Percentiles rank a stretch among this genome's conserved stretches.
phyloP scores from a whole-genome alignment of 345 rosid species.

The Eucalyptus microcorys region DNA sequence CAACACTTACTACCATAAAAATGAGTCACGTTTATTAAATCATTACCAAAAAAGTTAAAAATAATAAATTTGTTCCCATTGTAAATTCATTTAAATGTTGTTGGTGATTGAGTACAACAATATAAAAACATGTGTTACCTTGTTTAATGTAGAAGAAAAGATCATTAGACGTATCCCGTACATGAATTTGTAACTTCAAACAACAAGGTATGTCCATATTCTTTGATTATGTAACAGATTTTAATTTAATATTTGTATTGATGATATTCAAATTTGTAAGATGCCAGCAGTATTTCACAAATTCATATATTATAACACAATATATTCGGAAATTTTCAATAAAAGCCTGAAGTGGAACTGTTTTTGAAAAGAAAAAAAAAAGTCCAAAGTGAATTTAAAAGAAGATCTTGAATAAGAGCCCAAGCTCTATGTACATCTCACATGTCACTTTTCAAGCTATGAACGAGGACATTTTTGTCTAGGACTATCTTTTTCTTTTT shows the following conservation, averaged over 20 bases:
- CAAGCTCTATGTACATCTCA: not conserved
- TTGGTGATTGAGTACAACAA: not conserved
- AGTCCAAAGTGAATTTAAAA: fast-evolving
- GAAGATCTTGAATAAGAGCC: not conserved
- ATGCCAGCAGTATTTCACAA: not conserved
- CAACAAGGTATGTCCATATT: not conserved
- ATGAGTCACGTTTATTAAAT: not conserved
- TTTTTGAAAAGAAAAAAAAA: too few relatives aligned
- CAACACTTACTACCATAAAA: not conserved
- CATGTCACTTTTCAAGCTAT: not conserved
- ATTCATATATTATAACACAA: not conserved
- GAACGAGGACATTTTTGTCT: not conserved
- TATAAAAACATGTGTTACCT: not conserved
- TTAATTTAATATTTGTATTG: not conserved
- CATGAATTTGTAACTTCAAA: not conserved
- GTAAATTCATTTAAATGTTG: not conserved
- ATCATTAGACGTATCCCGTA: not conserved
- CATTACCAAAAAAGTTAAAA: not conserved
- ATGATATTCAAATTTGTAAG: not conserved
- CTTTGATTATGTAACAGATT: not conserved
- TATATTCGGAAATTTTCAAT: not conserved
- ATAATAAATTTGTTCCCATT: not conserved
- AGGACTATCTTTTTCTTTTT: too few relatives aligned
- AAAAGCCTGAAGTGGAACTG: fast-evolving
- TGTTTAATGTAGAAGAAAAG: not conserved